These are phyloP conservation scores for Alternaria sp. DNA, from an alignment of 2,329 filamentous ascomycete species.

Conservation along the genomic window DNA sequence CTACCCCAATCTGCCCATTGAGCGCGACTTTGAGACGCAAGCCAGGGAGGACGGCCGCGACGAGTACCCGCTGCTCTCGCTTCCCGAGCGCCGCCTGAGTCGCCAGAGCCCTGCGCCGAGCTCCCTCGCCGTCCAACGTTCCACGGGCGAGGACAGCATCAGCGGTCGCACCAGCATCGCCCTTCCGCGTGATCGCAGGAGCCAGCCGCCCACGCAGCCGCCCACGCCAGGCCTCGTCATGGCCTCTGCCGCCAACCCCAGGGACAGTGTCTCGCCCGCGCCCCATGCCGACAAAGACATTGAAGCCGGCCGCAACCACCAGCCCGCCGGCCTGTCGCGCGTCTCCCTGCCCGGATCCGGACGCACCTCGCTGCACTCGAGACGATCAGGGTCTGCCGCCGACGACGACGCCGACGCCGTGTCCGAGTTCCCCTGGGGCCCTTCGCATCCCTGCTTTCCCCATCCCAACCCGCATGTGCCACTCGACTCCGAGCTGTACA, in stretches of 20 bases:
- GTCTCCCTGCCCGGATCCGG: slow-evolving; percentile 37
- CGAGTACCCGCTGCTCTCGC: slow-evolving; percentile 62
- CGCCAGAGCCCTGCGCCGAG: slow-evolving; percentile 52
- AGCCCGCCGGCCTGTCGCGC: slow-evolving; percentile 13
- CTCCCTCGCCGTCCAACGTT: slow-evolving; percentile 47
- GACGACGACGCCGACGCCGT: slow-evolving; percentile 48
- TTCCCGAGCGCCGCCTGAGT: slow-evolving; percentile 63
- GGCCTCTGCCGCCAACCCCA: slow-evolving; percentile 24
- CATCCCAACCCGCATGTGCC: slow-evolving; percentile 93
- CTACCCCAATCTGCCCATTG: slow-evolving; percentile 54
- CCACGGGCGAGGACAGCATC: slow-evolving; percentile 50
- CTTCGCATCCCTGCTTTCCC: slow-evolving; percentile 91
- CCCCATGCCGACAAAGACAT: slow-evolving; percentile 28
- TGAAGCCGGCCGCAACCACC: slow-evolving; percentile 29
- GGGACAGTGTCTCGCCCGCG: slow-evolving; percentile 13
- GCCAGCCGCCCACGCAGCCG: slow-evolving; percentile 33
- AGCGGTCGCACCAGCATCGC: slow-evolving; percentile 57
- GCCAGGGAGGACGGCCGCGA: slow-evolving; percentile 50
- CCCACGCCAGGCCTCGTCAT: slow-evolving; percentile 35
- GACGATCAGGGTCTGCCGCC: slow-evolving; percentile 16
- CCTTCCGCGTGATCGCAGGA: slow-evolving; percentile 51
- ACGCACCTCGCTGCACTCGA: slow-evolving; percentile 37
- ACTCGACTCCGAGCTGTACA: slow-evolving; percentile 73
- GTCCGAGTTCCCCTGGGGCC: slow-evolving; percentile 82
- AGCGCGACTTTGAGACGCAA: slow-evolving; percentile 21